Base-by-base conservation (phyloP, 805 yeast species). In the Cyberlindnera mycetangii region DNA sequence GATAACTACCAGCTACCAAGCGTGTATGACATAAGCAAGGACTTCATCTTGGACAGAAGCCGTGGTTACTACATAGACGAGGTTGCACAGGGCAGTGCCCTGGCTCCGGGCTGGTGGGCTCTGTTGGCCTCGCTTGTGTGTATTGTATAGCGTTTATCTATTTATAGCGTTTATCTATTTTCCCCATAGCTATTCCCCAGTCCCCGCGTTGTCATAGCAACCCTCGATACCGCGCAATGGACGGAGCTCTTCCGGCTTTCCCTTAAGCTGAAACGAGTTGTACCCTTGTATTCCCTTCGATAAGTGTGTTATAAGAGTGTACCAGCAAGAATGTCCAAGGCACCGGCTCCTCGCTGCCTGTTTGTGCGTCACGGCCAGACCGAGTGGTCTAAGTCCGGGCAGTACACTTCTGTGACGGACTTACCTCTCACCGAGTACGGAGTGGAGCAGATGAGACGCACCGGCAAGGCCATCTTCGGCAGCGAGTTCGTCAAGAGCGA, bases 381-480 rank as follows among this genome's bases (percentile, higher is more conserved):
- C 2, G 95, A 83, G 64, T 90, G 98, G 98, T 90, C 97, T 37
- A 82, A 85, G 58, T 76, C 89, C 2, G 98, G 98, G 20, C 96
- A 88, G 62, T 84, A 87, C 67, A 92, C 98, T 4, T 88, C 97
- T 3, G 53, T 71, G 34, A 92, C 98, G 1, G 97, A 92, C 55
- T 61, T 92, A 15, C 80, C 81, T 9, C 74, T 92, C 59, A 88
- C 97, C 1, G 73, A 70, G 3, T 83, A 78, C 54, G 98, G 97
- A 39, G 86, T 79, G 12, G 69, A 70, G 30, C 93, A 89, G 60
- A 87, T 89, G 79, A 65, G 68, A 37, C 76, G 76, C 27, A 85
- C 96, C 18, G 96, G 96, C 7, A 65, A 73, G 50, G 73, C 77
- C 16, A 67, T 89, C 51, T 82, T 90, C 55, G 84, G 86, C 4